phyloP scores from a whole-genome alignment of 805 yeast genomes.

The Pichia cabralensis region DNA sequence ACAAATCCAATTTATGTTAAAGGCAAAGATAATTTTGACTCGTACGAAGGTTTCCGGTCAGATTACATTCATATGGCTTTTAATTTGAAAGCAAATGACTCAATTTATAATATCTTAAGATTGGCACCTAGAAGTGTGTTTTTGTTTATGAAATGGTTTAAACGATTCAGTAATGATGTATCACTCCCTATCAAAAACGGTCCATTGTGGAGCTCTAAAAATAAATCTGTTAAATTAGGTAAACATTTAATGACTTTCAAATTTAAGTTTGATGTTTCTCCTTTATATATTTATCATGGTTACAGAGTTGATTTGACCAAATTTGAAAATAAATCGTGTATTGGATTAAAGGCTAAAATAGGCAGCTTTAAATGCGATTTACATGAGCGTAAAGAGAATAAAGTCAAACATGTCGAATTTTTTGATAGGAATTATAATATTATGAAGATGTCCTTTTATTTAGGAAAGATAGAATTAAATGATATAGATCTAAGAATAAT shows the following conservation, averaged over 20 bases:
- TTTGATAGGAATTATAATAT: conserved; percentile 37
- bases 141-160: conserved; percentile 78
- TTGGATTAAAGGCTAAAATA: conserved; percentile 61
- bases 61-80: conserved; percentile 66
- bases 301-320: conserved; percentile 41
- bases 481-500: conserved; percentile 53
- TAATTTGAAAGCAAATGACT: conserved; percentile 24
- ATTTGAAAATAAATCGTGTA: conserved; percentile 32
- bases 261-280: conserved; percentile 61
- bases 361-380: conserved; percentile 46
- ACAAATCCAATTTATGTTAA: conserved; percentile 42
- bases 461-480: conserved; percentile 46
- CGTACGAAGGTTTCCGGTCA: conserved; percentile 69
- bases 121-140: conserved; percentile 55
- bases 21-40: conserved; percentile 53
- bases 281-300: conserved; percentile 63
- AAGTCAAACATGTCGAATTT: conserved; percentile 37
- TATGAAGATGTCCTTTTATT: conserved; percentile 51
- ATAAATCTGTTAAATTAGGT: conserved; percentile 58
- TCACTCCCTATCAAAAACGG: conserved; percentile 75
- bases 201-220: conserved; percentile 46
- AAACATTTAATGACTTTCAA: conserved; percentile 65
- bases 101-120: conserved; percentile 57
- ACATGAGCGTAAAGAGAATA: conserved; percentile 47
- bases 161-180: conserved; percentile 62